Conservation (phyloP, 139 green algal species). For the Astrephomene gubernaculifera region DNA sequence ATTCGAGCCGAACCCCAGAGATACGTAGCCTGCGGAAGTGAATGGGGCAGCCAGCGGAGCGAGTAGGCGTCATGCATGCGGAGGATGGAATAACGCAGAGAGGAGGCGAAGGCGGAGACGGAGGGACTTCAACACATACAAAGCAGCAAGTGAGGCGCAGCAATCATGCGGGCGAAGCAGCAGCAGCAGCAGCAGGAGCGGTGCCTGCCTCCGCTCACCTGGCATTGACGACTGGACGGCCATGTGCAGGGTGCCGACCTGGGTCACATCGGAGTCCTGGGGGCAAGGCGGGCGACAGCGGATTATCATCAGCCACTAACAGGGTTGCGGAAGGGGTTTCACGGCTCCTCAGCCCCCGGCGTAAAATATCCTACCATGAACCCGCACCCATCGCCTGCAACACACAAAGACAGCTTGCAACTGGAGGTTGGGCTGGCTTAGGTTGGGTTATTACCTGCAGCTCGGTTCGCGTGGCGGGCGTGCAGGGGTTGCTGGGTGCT, state of each 20-base stretch:
- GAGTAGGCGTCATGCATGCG: background rate
- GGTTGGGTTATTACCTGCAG: background rate
- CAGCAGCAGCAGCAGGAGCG: background rate
- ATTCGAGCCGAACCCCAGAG: background rate
- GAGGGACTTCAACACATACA: background rate
- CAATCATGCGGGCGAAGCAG: background rate
- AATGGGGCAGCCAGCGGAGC: background rate
- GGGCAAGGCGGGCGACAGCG: background rate
- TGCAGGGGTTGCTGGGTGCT: background rate
- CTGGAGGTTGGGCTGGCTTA: background rate
- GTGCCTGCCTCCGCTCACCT: background rate
- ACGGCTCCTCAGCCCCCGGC: background rate
- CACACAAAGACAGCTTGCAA: background rate
- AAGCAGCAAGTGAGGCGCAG: background rate
- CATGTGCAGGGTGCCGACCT: background rate
- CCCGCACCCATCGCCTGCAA: background rate
- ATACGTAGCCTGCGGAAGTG: background rate
- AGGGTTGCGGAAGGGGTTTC: background rate
- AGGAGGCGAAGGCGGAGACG: background rate
- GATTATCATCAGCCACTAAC: background rate
- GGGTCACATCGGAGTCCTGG: background rate
- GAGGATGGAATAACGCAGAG: background rate
- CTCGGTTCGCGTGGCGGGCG: background rate
- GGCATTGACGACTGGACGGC: background rate
- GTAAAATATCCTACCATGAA: background rate